Percentiles rank a stretch among this genome's conserved stretches.
phyloP scores from a whole-genome alignment of 805 yeast genomes.

The Millerago galiae region DNA sequence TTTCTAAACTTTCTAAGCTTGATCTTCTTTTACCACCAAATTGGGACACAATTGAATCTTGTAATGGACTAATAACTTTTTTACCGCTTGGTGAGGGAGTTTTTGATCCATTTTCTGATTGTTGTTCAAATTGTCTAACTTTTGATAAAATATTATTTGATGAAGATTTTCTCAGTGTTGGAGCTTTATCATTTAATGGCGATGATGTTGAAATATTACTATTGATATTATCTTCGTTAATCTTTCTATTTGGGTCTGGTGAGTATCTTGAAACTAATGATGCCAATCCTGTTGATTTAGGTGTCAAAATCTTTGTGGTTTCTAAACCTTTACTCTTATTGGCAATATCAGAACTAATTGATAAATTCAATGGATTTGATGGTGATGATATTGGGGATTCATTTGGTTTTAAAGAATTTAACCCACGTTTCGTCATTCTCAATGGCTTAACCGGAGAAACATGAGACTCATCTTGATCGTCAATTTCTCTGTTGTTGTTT shows the following conservation, averaged over 20 bases:
- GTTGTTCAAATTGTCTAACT: slow-evolving; percentile 27
- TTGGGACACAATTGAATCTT: slow-evolving; percentile 16
- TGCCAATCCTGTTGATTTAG: slow-evolving; percentile 11
- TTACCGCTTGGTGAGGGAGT: slow-evolving; percentile 10
- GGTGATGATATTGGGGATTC: not conserved
- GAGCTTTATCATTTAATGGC: not conserved
- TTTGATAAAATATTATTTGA: slow-evolving; percentile 25
- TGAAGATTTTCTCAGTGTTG: slow-evolving; percentile 21
- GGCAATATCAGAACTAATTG: slow-evolving; percentile 15
- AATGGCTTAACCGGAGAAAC: slow-evolving; percentile 58
- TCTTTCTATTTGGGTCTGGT: slow-evolving; percentile 8
- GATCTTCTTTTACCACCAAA: slow-evolving; percentile 18
- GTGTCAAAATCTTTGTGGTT: slow-evolving; percentile 3
- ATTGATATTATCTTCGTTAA: not conserved
- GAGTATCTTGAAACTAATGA: slow-evolving; percentile 13
- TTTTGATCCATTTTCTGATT: slow-evolving; percentile 8
- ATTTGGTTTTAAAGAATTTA: slow-evolving; percentile 14
- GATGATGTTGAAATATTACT: not conserved
- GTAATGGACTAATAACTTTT: slow-evolving; percentile 15
- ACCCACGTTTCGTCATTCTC: slow-evolving; percentile 55
- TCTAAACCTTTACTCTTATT: slow-evolving; percentile 3
- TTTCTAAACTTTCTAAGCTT: slow-evolving; percentile 7
- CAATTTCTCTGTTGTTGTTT: not conserved
- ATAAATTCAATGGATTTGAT: slow-evolving; percentile 15
- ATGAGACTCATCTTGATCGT: slow-evolving; percentile 6